A percentile compares a stretch with the other conserved stretches of the same genome.
Evolutionary conservation across 2,329 filamentous ascomycete genomes (phyloP).

Genomic region (Coleophoma crateriformis): DNA sequence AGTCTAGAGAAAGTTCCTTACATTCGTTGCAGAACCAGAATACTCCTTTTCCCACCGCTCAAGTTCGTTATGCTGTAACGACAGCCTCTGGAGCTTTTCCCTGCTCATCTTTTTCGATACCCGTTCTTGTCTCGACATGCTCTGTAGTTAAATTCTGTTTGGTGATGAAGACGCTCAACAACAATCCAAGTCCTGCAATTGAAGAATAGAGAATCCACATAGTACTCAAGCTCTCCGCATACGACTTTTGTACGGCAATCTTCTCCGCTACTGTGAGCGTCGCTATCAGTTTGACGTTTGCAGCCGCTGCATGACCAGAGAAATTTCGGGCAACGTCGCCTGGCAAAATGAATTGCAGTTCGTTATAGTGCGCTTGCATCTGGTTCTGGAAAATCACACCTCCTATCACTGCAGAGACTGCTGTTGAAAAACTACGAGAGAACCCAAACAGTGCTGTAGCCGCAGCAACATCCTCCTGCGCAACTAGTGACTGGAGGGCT

Average conservation of each 20-base stretch:
- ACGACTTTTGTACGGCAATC: neutral
- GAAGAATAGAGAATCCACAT: neutral
- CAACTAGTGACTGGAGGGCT: slow-evolving; percentile 56
- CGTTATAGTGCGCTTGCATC: slow-evolving; percentile 52
- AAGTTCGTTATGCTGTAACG: too few species aligned
- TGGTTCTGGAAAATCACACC: slow-evolving; percentile 68
- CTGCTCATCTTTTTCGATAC: neutral
- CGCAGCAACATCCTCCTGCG: slow-evolving; percentile 55
- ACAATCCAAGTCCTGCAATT: neutral
- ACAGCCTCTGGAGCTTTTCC: too few species aligned
- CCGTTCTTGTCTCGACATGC: neutral
- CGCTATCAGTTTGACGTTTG: slow-evolving; percentile 5
- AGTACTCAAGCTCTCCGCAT: neutral
- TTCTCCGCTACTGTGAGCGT: neutral
- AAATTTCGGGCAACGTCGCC: neutral
- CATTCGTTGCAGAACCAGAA: too few species aligned
- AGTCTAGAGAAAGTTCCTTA: too few species aligned
- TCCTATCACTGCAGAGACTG: slow-evolving; percentile 66
- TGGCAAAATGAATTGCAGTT: slow-evolving; percentile 23
- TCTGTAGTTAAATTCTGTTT: neutral
- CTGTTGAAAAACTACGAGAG: slow-evolving; percentile 61
- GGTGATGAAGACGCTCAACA: neutral
- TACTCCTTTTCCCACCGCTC: too few species aligned
- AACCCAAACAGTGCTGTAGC: slow-evolving; percentile 58
- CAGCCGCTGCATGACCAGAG: neutral